Evolutionary conservation across 306 rosid genomes (phyloP), one percentile per base, ranked within the genome.

Genomic region (Quercus parvula): DNA sequence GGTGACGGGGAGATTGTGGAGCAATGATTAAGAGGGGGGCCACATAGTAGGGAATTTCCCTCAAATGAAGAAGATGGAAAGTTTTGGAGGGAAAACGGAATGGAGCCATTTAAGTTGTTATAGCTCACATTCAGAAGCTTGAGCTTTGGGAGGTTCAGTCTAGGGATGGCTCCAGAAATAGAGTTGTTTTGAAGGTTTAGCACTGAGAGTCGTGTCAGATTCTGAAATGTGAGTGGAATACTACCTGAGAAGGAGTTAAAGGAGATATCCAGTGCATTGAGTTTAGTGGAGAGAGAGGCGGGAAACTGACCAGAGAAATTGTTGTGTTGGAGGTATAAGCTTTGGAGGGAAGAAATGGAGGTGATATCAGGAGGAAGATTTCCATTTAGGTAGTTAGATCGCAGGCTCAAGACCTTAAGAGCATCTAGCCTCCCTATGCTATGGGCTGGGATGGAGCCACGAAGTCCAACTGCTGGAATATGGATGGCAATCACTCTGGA

Each of bases 291-390:
- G 75, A 92, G 82, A 41, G 81, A 75, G 57, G 86, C 62, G 75
- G 97, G 97, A 79, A 92, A 73, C 52, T n/a, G 51, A 70, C 92
- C 92, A 3, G 94, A 86, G 86, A 92, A 91, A 80, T 83, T 88
- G 18, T 92, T 92, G 63, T 88, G 79, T 62, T 92, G 97, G 28
- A 92, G 86, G 84, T 81, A 82, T 55, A 85, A 89, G 85, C 61
- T 84, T 62, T 84, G 88, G 56, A 92, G 87, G 28, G 96, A 88
- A 82, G 89, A 91, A 78, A 89, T 73, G 31, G 95, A 87, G 5
- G 84, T 82, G 55, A 92, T 84, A 70, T 89, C 89, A 81, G 90
- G 80, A 77, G 97, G 96, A 76, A 92, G 75, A 33, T 19, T 81
- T 75, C 96, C 97, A 85, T 0, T 72, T 57, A 92, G 94, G 78